Conservation (phyloP, 2,329 filamentous ascomycete genomes). For the Aspergillus spinulosporus region DNA sequence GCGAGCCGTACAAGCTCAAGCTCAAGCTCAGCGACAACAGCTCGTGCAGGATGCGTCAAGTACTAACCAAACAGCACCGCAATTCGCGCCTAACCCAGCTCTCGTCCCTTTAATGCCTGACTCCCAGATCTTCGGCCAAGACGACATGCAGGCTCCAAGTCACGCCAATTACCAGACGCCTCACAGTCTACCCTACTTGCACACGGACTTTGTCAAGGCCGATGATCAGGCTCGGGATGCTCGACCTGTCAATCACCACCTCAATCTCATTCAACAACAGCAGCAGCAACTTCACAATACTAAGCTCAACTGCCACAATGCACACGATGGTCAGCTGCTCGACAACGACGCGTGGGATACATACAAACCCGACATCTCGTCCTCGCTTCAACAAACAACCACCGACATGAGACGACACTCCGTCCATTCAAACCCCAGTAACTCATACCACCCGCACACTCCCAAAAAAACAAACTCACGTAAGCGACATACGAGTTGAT, state of each 20-base stretch:
- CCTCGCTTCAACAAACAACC: constrained; percentile 27
- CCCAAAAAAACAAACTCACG: constrained; percentile 62
- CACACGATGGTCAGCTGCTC: constrained; percentile 25
- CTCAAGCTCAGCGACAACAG: constrained; percentile 43
- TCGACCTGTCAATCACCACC: constrained; percentile 26
- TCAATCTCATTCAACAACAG: constrained; percentile 35
- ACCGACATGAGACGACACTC: constrained; percentile 38
- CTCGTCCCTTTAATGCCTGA: constrained; percentile 28
- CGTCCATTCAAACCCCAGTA: constrained; percentile 40
- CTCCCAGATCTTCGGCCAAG: constrained; percentile 32
- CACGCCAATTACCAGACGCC: constrained; percentile 36
- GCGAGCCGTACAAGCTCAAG: constrained; percentile 59
- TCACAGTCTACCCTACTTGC: constrained; percentile 25
- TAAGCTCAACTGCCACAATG: constrained; percentile 22
- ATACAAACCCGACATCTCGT: background rate
- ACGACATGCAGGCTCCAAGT: constrained; percentile 34
- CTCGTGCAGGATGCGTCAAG: constrained; percentile 53
- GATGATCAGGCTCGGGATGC: constrained; percentile 19
- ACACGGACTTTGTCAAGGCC: constrained; percentile 21
- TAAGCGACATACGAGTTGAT: constrained; percentile 42
- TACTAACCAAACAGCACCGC: constrained; percentile 58
- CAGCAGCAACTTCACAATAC: constrained; percentile 29
- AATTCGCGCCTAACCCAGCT: constrained; percentile 40
- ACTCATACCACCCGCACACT: constrained; percentile 58
- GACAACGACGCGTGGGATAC: constrained; percentile 30